These are phyloP conservation scores for Hypoxylon lienhwacheense DNA, from an alignment of 495 filamentous ascomycete species.

Conservation along the genomic window DNA sequence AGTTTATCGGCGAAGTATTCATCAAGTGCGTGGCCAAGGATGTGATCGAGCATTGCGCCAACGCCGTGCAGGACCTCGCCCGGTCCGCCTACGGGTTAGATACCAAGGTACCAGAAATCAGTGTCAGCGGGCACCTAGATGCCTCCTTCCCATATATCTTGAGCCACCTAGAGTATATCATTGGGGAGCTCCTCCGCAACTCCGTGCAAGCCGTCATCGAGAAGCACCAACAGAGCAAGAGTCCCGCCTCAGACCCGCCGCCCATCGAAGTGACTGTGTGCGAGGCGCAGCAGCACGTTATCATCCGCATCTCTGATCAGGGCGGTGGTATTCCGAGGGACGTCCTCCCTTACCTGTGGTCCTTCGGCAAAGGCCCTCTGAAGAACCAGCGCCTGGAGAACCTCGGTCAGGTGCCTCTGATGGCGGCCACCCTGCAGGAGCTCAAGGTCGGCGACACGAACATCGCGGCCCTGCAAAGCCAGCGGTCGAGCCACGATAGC, in stretches of 20 bases:
- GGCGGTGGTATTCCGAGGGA: slow-evolving; percentile 88
- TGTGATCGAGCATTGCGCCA: slow-evolving; percentile 80
- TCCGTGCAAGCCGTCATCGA: slow-evolving; percentile 91
- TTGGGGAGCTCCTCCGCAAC: slow-evolving; percentile 93
- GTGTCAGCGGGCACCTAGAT: slow-evolving; percentile 80
- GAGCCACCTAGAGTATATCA: slow-evolving; percentile 94
- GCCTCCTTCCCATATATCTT: slow-evolving; percentile 96
- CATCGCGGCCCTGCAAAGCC: slow-evolving; percentile 72
- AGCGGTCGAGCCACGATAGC: slow-evolving; percentile 46
- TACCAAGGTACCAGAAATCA: slow-evolving; percentile 73
- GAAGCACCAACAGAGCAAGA: slow-evolving; percentile 44
- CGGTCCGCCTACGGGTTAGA: slow-evolving; percentile 69
- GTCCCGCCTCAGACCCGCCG: slow-evolving; percentile 55
- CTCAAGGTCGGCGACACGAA: slow-evolving; percentile 76
- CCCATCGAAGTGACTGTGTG: slow-evolving; percentile 94
- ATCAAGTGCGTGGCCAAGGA: slow-evolving; percentile 90
- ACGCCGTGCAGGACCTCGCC: slow-evolving; percentile 68
- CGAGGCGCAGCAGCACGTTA: slow-evolving; percentile 92
- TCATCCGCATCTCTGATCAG: slow-evolving; percentile 92
- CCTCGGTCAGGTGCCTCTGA: slow-evolving; percentile 80
- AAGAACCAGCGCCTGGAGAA: slow-evolving; percentile 74
- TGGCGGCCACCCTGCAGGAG: slow-evolving; percentile 96
- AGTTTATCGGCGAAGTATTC: slow-evolving; percentile 95
- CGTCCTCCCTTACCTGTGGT: slow-evolving; percentile 89
- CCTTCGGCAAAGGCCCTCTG: slow-evolving; percentile 87